Evolutionary conservation across 371 early-diverging fungal genomes (phyloP).

Genomic region (Haplosporangium sp.): DNA sequence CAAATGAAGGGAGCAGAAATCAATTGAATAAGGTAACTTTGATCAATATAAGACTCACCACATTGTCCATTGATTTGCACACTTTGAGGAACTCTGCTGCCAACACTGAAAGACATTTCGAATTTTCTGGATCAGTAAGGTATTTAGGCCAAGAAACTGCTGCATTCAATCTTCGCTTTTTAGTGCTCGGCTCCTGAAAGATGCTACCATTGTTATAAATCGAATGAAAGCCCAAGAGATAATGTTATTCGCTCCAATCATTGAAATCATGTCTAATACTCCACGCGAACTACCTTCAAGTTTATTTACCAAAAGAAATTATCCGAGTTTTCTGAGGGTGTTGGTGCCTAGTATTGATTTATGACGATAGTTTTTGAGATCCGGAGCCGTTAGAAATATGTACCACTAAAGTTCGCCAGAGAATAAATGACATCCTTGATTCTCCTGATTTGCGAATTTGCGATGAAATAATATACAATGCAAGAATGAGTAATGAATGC

Average conservation of each 20-base stretch:
- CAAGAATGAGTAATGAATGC: neutral
- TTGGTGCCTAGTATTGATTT: slow-evolving; percentile 11
- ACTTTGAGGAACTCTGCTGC: slow-evolving; percentile 49
- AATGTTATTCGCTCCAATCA: neutral
- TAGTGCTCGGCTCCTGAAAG: slow-evolving; percentile 41
- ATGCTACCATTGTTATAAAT: slow-evolving; percentile 16
- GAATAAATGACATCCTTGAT: neutral
- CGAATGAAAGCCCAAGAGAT: neutral
- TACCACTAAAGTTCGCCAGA: neutral
- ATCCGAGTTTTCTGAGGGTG: slow-evolving; percentile 18
- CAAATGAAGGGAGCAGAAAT: too few species aligned
- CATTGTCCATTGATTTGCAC: slow-evolving; percentile 44
- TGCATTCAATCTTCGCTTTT: slow-evolving; percentile 35
- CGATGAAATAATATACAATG: neutral
- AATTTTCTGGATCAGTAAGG: slow-evolving; percentile 42
- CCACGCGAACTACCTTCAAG: neutral
- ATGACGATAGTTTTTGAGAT: neutral
- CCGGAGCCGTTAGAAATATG: neutral
- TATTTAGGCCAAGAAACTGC: slow-evolving; percentile 37
- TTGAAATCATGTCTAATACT: too few species aligned
- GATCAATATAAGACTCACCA: slow-evolving; percentile 18
- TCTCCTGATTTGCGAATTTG: neutral
- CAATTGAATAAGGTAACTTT: too few species aligned
- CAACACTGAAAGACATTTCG: slow-evolving; percentile 32
- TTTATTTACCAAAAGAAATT: slow-evolving; percentile 40